Evolutionary conservation across 208 protist species (phyloP).

Genomic region (Trypanosoma caninum): DNA sequence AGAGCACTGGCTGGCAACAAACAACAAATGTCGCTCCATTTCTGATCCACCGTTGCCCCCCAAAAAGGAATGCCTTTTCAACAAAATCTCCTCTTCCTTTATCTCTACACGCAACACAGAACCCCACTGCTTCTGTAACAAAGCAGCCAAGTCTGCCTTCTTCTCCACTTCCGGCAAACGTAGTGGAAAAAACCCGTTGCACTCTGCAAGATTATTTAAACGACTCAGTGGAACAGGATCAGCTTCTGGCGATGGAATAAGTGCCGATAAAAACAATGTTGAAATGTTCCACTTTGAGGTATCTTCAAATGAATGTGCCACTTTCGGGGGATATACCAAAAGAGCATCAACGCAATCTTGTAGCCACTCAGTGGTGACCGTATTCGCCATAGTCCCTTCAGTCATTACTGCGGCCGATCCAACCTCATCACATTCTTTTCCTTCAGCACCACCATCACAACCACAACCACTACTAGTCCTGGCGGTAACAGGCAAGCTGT

Average conservation of each 20-base stretch:
- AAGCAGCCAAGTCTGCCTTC: conserved; percentile 5
- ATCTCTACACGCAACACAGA: conserved; percentile 10
- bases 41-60: conserved; percentile 4
- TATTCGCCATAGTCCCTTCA: not conserved
- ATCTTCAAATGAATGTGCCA: conserved; percentile 17
- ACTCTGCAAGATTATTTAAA: conserved; percentile 22
- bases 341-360: conserved; percentile 22
- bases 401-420: not conserved
- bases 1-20: conserved; percentile 23
- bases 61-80: conserved; percentile 3
- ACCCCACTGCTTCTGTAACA: conserved; percentile 21
- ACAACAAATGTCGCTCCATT: conserved; percentile 19
- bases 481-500: no score
- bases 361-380: conserved; percentile 21
- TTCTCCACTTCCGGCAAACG: not conserved
- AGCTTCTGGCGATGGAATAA: conserved; percentile 21
- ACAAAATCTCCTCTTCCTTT: conserved; percentile 5
- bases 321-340: conserved; percentile 21
- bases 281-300: conserved; percentile 18
- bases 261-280: conserved; percentile 15
- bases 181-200: conserved; percentile 13
- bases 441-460: not conserved
- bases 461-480: no score
- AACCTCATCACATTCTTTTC: not conserved
- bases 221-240: conserved; percentile 15